Base-by-base conservation (phyloP, 177 flowering plant genomes). In the Vitis hybrid region DNA sequence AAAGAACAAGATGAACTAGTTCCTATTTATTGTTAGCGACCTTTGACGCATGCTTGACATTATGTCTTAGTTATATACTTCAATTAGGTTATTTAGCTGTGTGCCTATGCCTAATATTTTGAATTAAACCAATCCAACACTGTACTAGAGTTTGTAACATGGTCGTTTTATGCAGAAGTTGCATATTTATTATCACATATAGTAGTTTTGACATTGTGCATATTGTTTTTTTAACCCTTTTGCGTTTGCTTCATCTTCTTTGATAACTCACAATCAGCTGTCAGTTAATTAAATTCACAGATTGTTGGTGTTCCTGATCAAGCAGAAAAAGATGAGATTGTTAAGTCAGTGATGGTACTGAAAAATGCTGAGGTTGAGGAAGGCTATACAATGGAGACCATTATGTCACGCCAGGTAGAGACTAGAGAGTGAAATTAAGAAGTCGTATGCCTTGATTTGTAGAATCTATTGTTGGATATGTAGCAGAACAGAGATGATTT, bases 321-420 rank as follows among this genome's bases (percentile, higher is more conserved):
- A 83, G 91, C 97, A 22, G 99, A 93, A 81, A 91, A 91, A 79
- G 99, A 95, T 80, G 93, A 87, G 78, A 81, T 95, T 70, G 98
- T 90, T 2, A 95, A 93, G 83, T 78, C 97, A 18, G 98, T 88
- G 69, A 86, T 89, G 90, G 77, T 84, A 65, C 80, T 94, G 64
- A 90, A 84, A 81, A 76, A 71, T 75, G 85, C 88, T 56, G 91
- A 91, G 77, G 73, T 91, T 63, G 98, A 95, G 74, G 99, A 95
- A 71, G 97, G 99, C 10, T 95, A 90, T 80, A 87, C 95, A 26
- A 69, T 79, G 81, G 97, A 93, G 75, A 87, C 82, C 72, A 82
- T 87, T 70, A 74, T 76, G 50, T 83, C 94, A 71, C 97, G 98
- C 55, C 87, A 84, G 96, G 99, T 94, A 67, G 19, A 49, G 51